A percentile compares a stretch with the other conserved stretches of the same genome.
phyloP scores from a whole-genome alignment of 345 rosid genomes.

The Turnera subulata region DNA sequence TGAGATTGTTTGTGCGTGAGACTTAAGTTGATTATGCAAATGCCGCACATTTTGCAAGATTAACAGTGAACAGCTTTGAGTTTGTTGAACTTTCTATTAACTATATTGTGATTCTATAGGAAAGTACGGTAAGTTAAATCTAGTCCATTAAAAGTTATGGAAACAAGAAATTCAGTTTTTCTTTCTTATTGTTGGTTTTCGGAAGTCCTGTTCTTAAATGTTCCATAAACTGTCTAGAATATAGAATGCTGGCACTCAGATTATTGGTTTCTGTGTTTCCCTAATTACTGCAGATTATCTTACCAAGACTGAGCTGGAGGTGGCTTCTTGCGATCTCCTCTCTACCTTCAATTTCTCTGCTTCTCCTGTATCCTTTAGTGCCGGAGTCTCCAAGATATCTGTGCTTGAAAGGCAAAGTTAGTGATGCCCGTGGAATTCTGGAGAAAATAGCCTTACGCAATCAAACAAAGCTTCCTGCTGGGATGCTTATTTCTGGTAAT shows the following conservation, averaged over 20 bases:
- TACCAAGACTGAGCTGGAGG: slow-evolving; percentile 21
- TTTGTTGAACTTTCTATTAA: no score
- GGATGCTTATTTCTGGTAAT: slow-evolving; percentile 14
- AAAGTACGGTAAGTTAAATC: no score
- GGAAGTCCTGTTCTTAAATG: no score
- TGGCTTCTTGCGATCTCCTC: slow-evolving; percentile 19
- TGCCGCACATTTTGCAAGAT: no score
- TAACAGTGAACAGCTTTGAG: no score
- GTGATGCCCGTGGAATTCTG: slow-evolving; percentile 14
- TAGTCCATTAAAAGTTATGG: no score
- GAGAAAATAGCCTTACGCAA: slow-evolving; percentile 19
- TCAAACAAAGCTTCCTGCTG: slow-evolving; percentile 15
- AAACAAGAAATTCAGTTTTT: no score
- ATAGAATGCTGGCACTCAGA: neutral
- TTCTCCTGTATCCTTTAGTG: slow-evolving; percentile 9
- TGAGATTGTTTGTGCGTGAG: no score
- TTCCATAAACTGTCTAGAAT: neutral
- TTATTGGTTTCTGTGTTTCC: no score
- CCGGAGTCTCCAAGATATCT: slow-evolving; percentile 27
- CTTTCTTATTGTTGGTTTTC: no score
- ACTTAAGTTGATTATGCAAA: no score
- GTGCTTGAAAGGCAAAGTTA: slow-evolving; percentile 16
- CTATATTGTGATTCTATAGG: no score
- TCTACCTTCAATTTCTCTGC: slow-evolving; percentile 17
- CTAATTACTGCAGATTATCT: slow-evolving; percentile 15